Conservation (phyloP, 768 basidiomycete genomes). For the Amanita polypyramis region DNA sequence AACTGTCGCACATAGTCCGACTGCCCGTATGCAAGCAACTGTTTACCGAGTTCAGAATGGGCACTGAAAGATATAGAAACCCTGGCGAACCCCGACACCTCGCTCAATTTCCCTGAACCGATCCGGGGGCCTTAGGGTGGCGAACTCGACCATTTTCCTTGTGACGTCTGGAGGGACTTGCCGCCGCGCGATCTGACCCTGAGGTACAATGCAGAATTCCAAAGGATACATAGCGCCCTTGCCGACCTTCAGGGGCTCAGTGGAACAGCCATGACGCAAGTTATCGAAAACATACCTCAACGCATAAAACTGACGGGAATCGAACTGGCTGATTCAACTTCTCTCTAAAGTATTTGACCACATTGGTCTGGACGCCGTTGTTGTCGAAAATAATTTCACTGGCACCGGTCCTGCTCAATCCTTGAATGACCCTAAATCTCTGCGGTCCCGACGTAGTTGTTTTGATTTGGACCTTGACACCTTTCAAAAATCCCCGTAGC, state of each 20-base stretch:
- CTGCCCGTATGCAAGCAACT: constrained; percentile 57
- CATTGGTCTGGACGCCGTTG: constrained; percentile 25
- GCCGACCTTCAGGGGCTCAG: constrained; percentile 35
- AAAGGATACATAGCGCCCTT: constrained; percentile 54
- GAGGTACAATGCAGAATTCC: constrained; percentile 51
- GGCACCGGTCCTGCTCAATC: constrained; percentile 42
- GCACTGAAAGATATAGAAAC: background rate
- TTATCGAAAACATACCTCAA: constrained; percentile 29
- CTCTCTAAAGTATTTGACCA: constrained; percentile 13
- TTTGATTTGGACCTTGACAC: constrained; percentile 20
- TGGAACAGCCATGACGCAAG: background rate
- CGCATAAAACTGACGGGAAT: constrained; percentile 39
- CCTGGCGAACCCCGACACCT: constrained; percentile 36
- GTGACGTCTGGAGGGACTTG: constrained; percentile 62
- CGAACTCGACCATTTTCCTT: constrained; percentile 50
- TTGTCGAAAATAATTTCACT: constrained; percentile 36
- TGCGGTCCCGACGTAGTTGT: constrained; percentile 10
- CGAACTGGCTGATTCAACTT: constrained; percentile 23
- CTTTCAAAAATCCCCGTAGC: constrained; percentile 26
- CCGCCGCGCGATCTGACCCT: constrained; percentile 64
- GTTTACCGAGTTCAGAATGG: background rate
- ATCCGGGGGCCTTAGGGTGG: constrained; percentile 51
- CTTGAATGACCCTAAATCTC: constrained; percentile 40
- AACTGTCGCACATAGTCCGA: constrained; percentile 66
- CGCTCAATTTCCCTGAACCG: constrained; percentile 43